A percentile compares a stretch with the other conserved stretches of the same genome.
phyloP scores from a whole-genome alignment of 768 basidiomycete genomes.

The Lactarius tabidus region DNA sequence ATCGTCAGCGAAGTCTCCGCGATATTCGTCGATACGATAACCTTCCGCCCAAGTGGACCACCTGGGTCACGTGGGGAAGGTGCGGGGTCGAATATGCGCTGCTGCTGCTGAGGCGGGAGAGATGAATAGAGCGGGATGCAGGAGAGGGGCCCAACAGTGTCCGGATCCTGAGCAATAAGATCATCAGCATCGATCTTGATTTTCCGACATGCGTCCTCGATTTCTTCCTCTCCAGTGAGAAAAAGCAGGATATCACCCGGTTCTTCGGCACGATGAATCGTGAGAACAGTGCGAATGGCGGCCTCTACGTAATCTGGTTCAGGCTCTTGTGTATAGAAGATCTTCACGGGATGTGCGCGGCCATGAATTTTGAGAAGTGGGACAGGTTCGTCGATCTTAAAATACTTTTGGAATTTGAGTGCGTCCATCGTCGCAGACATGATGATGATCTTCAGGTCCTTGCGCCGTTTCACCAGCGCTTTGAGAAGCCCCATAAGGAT shows the following conservation, averaged over 20 bases:
- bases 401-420: constrained; percentile 95
- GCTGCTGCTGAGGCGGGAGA: constrained; percentile 90
- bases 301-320: constrained; percentile 97
- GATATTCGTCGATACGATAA: constrained; percentile 94
- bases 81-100: constrained; percentile 91
- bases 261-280: constrained; percentile 96
- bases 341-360: constrained; percentile 92
- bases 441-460: constrained; percentile 93
- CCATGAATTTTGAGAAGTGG: constrained; percentile 90
- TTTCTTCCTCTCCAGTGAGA: constrained; percentile 98
- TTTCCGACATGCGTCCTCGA: constrained; percentile 92
- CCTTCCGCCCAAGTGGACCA: constrained; percentile 86
- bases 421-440: constrained; percentile 99
- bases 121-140: constrained; percentile 96
- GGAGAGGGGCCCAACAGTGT: constrained; percentile 76
- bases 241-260: constrained; percentile 91
- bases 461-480: constrained; percentile 67
- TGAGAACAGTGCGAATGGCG: constrained; percentile 90
- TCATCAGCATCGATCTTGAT: constrained; percentile 91
- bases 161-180: constrained; percentile 62
- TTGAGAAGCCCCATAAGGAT: constrained; percentile 98
- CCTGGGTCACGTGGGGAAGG: constrained; percentile 56
- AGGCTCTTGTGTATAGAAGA: constrained; percentile 89
- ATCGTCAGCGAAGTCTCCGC: constrained; percentile 98
- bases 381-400: constrained; percentile 50